These are phyloP conservation scores for Sugiyamaella sp. DNA, from an alignment of 1,139 yeast genomes.

Conservation along the genomic window DNA sequence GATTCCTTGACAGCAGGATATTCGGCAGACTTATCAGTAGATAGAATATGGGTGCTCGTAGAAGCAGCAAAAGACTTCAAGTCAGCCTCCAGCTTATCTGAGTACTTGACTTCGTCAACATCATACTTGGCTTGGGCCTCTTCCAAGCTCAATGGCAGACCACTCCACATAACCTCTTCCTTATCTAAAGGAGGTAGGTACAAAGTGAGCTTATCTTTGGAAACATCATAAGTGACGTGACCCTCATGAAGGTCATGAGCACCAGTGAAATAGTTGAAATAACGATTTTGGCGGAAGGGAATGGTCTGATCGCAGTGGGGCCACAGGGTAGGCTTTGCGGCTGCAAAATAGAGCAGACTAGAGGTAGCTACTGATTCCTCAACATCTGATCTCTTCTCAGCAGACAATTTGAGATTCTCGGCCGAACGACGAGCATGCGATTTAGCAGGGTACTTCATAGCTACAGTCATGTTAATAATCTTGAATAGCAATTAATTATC, in stretches of 20 bases:
- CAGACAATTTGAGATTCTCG: conserved; percentile 40
- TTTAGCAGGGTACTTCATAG: conserved; percentile 58
- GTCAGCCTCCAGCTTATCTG: conserved; percentile 48
- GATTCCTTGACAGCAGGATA: conserved; percentile 29
- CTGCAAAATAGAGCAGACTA: conserved; percentile 60
- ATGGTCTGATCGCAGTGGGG: conserved; percentile 81
- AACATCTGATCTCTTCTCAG: conserved; percentile 27
- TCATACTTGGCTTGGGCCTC: conserved; percentile 69
- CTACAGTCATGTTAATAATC: background rate
- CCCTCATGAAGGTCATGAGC: conserved; percentile 72
- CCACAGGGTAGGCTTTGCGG: conserved; percentile 61
- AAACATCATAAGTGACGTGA: conserved; percentile 62
- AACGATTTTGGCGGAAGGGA: conserved; percentile 85
- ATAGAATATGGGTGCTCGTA: conserved; percentile 39
- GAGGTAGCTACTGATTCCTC: conserved; percentile 28
- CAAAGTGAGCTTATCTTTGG: conserved; percentile 59
- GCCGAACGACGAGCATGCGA: conserved; percentile 53
- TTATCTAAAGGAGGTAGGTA: conserved; percentile 81
- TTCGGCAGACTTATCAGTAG: conserved; percentile 46
- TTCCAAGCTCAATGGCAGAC: conserved; percentile 71
- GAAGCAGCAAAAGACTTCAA: conserved; percentile 32
- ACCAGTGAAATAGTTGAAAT: conserved; percentile 88
- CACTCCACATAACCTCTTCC: conserved; percentile 97
- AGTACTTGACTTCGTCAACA: conserved; percentile 77
- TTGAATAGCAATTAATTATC: background rate